Evolutionary conservation across 1,139 yeast species (phyloP).

Genomic region (Pichia cactophila): DNA sequence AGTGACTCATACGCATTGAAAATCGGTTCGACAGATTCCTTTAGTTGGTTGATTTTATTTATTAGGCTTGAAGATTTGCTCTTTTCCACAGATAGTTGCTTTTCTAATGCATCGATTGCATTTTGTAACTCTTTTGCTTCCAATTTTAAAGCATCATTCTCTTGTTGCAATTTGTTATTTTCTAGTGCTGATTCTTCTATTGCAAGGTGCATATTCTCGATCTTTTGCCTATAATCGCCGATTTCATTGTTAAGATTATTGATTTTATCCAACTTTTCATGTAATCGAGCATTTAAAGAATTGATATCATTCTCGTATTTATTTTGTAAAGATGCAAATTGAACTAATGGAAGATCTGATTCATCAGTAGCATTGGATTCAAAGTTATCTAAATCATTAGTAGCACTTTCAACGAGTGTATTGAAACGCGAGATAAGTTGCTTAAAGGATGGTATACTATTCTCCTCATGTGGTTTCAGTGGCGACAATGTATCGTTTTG

Average conservation of each 20-base stretch:
- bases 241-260: constrained; percentile 8
- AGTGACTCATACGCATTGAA: constrained; percentile 1
- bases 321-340: constrained; percentile 7
- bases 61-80: not conserved
- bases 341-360: not conserved
- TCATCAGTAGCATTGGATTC: not conserved
- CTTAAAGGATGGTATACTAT: not conserved
- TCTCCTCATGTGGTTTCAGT: not conserved
- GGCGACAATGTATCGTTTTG: not conserved
- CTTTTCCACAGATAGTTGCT: constrained; percentile 3
- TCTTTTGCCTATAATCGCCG: constrained; percentile 4
- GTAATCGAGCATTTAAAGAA: not conserved
- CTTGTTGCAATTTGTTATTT: not conserved
- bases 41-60: constrained; percentile 5
- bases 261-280: not conserved
- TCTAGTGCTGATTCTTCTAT: constrained; percentile 4
- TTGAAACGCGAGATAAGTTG: constrained; percentile 1
- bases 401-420: not conserved
- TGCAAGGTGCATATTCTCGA: constrained; percentile 9
- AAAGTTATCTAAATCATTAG: not conserved
- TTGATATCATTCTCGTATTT: constrained; percentile 6
- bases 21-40: constrained; percentile 5
- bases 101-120: not conserved
- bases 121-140: constrained; percentile 3
- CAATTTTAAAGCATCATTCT: not conserved